Conservation (phyloP, 1,284 basidiomycete genomes). For the Retiboletus flavoniger region DNA sequence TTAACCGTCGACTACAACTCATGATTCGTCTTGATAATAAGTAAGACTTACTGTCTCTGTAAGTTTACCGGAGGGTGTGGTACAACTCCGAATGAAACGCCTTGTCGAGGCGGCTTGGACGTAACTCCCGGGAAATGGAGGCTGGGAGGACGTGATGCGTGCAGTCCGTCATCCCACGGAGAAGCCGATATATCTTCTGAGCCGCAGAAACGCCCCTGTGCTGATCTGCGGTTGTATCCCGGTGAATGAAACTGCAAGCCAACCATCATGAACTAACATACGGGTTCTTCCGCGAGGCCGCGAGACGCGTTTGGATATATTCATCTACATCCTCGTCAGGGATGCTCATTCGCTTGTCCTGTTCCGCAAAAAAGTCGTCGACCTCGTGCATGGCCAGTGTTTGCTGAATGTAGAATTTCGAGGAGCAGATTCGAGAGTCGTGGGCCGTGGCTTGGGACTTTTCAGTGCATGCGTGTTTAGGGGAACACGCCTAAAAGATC, state of each 20-base stretch:
- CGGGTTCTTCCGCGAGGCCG: conserved; percentile 20
- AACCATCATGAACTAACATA: conserved; percentile 10
- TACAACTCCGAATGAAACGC: not conserved
- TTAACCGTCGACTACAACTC: not conserved
- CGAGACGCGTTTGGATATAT: conserved; percentile 31
- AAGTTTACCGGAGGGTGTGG: not conserved
- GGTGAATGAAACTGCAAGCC: conserved; percentile 5
- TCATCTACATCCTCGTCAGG: conserved; percentile 48
- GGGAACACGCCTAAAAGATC: conserved; percentile 2
- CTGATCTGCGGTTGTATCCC: conserved; percentile 5
- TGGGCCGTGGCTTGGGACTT: not conserved
- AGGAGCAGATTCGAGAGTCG: not conserved
- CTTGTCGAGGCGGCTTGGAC: not conserved
- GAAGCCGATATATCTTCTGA: not conserved
- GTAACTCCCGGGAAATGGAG: not conserved
- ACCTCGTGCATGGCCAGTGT: conserved; percentile 28
- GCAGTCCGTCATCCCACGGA: not conserved
- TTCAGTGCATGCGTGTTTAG: conserved; percentile 7
- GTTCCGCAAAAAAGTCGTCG: conserved; percentile 51
- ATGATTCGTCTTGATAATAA: not conserved
- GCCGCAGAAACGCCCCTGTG: not conserved
- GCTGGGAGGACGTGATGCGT: not conserved
- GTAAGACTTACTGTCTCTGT: conserved; percentile 13
- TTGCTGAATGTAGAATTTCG: not conserved
- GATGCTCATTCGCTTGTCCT: conserved; percentile 51